A percentile compares a stretch with the other conserved stretches of the same genome.
Evolutionary conservation across 1,284 basidiomycete genomes (phyloP).

Genomic region (Malassezia restricta): DNA sequence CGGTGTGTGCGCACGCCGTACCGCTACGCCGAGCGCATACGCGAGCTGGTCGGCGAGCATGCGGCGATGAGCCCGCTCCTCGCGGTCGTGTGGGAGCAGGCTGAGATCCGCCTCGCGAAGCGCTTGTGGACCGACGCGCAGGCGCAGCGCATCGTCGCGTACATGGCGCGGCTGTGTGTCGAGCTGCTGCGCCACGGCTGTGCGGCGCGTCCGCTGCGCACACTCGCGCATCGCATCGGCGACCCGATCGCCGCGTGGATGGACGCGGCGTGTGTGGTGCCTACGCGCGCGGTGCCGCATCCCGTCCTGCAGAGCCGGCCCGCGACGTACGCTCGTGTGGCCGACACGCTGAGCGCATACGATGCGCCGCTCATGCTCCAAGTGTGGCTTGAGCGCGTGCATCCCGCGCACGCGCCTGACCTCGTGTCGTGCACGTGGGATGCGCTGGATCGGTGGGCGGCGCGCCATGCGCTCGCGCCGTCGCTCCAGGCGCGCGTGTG

Average conservation of each 20-base stretch:
- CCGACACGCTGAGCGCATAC: background rate
- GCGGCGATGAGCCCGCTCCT: conserved; percentile 54
- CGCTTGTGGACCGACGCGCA: conserved; percentile 49
- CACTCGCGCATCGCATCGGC: background rate
- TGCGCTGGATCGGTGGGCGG: conserved; percentile 2
- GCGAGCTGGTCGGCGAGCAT: conserved; percentile 29
- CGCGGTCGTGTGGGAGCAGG: conserved; percentile 54
- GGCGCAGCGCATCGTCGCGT: background rate
- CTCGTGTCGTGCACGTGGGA: background rate
- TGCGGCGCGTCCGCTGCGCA: conserved; percentile 2
- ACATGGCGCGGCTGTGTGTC: conserved; percentile 31
- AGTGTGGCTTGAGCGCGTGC: conserved; percentile 6
- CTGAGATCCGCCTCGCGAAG: conserved; percentile 28
- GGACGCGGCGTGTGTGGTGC: background rate
- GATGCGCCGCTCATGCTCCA: background rate
- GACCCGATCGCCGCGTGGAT: background rate
- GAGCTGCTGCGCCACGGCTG: conserved; percentile 48
- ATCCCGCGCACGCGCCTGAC: background rate
- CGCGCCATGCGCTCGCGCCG: background rate
- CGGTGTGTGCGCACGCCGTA: conserved; percentile 75
- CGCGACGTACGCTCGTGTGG: background rate
- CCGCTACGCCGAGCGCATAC: conserved; percentile 66
- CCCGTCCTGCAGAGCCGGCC: background rate
- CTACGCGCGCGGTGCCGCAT: background rate
- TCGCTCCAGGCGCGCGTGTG: background rate